These are phyloP conservation scores for Luzula sylvatica DNA, from an alignment of 176 grass and related monocot species.

Conservation along the genomic window DNA sequence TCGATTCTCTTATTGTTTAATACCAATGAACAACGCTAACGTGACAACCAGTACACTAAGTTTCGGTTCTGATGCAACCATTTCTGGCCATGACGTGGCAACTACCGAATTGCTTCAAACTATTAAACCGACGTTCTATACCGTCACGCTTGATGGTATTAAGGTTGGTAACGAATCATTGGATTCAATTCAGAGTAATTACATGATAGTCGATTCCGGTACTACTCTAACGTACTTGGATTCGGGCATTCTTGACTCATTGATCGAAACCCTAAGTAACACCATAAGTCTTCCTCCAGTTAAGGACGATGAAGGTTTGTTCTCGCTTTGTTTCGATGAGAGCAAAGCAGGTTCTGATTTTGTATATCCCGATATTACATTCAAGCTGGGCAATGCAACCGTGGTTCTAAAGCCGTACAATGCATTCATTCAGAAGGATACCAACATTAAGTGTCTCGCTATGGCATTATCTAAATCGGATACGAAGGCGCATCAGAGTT, in stretches of 20 bases:
- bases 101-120: slow-evolving; percentile 22
- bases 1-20: slow-evolving; percentile 68
- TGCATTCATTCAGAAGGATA: slow-evolving; percentile 4
- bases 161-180: background rate
- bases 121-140: slow-evolving; percentile 24
- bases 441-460: slow-evolving; percentile 27
- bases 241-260: background rate
- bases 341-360: background rate
- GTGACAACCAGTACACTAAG: slow-evolving; percentile 23
- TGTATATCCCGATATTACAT: slow-evolving; percentile 30
- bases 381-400: slow-evolving; percentile 26
- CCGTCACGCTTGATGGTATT: slow-evolving; percentile 25
- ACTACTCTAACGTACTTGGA: slow-evolving; percentile 39
- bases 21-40: slow-evolving; percentile 6
- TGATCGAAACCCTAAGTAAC: slow-evolving; percentile 21
- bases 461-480: background rate
- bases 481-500: background rate
- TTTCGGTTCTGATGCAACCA: slow-evolving; percentile 40
- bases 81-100: slow-evolving; percentile 15
- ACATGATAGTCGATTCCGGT: slow-evolving; percentile 54
- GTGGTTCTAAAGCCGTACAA: slow-evolving; percentile 31
- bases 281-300: slow-evolving; percentile 15
- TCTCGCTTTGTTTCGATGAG: slow-evolving; percentile 39
- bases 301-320: slow-evolving; percentile 16
- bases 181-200: background rate